These are phyloP conservation scores for Mucuna pruriens DNA, from an alignment of 306 rosid species.

Conservation along the genomic window DNA sequence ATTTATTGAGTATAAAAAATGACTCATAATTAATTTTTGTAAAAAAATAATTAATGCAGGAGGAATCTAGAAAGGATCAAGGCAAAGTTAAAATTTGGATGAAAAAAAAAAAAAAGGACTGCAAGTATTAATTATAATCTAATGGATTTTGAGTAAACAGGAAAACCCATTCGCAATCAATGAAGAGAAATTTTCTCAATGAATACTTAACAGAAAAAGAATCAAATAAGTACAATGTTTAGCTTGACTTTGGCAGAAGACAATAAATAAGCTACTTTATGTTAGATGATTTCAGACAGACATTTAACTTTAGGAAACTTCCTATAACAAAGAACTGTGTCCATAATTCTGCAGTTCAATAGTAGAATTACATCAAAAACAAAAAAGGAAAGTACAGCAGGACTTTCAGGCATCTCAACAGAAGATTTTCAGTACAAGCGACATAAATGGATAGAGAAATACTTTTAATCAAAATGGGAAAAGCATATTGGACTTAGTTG, in stretches of 20 bases:
- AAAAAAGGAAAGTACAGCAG: too few relatives aligned
- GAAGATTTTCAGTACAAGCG: conserved; percentile 1
- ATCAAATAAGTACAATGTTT: neutral
- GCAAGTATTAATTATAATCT: conserved; percentile 3
- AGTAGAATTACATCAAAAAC: too few relatives aligned
- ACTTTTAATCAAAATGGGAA: conserved; percentile 4
- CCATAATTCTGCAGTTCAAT: too few relatives aligned
- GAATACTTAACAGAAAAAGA: neutral
- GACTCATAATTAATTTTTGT: too few relatives aligned
- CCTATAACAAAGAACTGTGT: neutral
- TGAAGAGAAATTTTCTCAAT: conserved; percentile 9
- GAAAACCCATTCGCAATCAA: neutral
- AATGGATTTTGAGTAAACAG: neutral
- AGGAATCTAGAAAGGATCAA: too few relatives aligned
- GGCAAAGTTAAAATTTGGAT: too few relatives aligned
- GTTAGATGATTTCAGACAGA: neutral
- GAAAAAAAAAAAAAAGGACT: too few relatives aligned
- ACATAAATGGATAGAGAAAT: conserved; percentile 6
- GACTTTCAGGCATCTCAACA: neutral
- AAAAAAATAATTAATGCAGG: too few relatives aligned
- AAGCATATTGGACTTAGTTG: neutral
- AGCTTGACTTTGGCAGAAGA: neutral
- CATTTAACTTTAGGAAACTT: neutral
- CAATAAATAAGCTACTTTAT: conserved; percentile 1
- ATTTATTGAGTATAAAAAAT: too few relatives aligned